These are phyloP conservation scores for Vachellia pachyceras DNA, from an alignment of 306 rosid genomes.

Conservation along the genomic window DNA sequence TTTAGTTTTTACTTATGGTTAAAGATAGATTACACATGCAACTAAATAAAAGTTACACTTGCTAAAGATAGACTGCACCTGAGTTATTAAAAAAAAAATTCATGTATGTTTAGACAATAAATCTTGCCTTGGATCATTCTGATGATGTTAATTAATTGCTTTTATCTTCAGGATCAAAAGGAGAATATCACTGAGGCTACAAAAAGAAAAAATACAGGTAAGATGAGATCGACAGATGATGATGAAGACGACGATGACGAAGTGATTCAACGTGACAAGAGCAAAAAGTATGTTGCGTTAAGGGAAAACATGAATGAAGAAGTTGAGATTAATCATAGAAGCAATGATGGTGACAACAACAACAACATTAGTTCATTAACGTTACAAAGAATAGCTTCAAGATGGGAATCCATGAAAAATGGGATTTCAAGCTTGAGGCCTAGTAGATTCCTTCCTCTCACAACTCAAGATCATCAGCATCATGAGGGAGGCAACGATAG, in stretches of 20 bases:
- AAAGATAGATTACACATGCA: no score
- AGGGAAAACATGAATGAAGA: conserved; percentile 59
- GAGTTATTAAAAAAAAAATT: no score
- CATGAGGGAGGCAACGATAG: conserved; percentile 32
- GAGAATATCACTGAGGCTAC: conserved; percentile 32
- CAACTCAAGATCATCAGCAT: conserved; percentile 24
- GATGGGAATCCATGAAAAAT: conserved; percentile 80
- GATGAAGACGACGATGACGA: neutral
- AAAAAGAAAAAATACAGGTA: conserved; percentile 37
- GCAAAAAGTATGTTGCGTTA: conserved; percentile 61
- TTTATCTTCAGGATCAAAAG: conserved; percentile 37
- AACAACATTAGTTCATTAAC: conserved; percentile 34
- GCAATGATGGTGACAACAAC: conserved; percentile 32
- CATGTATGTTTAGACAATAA: no score
- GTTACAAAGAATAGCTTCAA: conserved; percentile 58
- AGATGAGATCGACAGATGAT: conserved; percentile 38
- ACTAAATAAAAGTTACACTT: no score
- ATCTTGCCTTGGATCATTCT: neutral
- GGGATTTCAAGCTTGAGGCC: conserved; percentile 70
- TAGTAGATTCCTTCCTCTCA: conserved; percentile 62
- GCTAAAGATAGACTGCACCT: no score
- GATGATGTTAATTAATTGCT: no score
- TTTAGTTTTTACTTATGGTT: no score
- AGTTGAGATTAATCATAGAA: conserved; percentile 3
- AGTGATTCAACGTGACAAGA: conserved; percentile 46